Evolutionary conservation across 2,329 filamentous ascomycete species (phyloP), one percentile per base, ranked within the genome.

Genomic region (Periconia sp.): DNA sequence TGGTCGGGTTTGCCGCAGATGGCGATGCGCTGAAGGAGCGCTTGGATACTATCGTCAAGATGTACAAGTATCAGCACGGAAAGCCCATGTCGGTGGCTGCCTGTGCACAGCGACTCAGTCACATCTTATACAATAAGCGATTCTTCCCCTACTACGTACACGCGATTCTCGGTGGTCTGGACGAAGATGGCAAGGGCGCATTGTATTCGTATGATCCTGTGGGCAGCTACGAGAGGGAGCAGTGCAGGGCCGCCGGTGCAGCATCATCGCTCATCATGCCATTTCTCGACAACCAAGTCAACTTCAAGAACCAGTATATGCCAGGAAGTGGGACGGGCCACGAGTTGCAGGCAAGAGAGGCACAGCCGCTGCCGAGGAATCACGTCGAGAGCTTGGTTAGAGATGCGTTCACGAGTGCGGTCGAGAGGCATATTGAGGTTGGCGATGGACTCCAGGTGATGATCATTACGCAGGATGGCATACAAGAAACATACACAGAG

Each of bases 121-220:
- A 95, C 33, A 95, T 99, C 56, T 85, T 99, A 43, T 99, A 99
- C 79, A 81, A 86, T 73, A 97, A 97, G 79, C 89, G 94, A 35
- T 99, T 99, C 80, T 99, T 99, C 79, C 94, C 94, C 16, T 99
- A 96, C 83, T 99, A 99, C 73, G 89, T 95, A 45, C 85, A 92
- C 64, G 92, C 92, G 22, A 97, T 99, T 70, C 79, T 99, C 33
- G 94, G 88, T 33, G 94, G 94, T 15, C 75, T 99, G 50, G 95
- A 99, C 63, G 94, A 97, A 76, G 86, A 97, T 51, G 94, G 94
- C 59, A 88, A 86, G 71, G 95, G 94, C 46, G 92, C 92, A 40
- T 81, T 99, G 49, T 99, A 96, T 80, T 94, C 88, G 54, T 99
- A 99, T 76, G 94, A 99, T 69, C 94, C 94, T 1, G 94, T 99